Evolutionary conservation across 768 basidiomycete genomes (phyloP).

Genomic region (Leccinum variicolor): DNA sequence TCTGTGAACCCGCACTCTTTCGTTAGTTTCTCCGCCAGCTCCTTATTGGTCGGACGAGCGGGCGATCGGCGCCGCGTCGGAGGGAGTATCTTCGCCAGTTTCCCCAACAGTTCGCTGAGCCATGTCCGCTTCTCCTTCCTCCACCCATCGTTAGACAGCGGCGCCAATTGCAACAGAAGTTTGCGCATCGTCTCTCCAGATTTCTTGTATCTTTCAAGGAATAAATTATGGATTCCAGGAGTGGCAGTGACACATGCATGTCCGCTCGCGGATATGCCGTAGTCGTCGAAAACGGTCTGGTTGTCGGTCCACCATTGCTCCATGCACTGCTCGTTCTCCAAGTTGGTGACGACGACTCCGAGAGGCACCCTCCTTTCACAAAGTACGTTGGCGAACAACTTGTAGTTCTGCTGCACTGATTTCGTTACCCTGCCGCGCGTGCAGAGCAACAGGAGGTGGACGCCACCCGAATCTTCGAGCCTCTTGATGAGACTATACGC

Average conservation of each 20-base stretch:
- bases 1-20: conserved; percentile 17
- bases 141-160: conserved; percentile 9
- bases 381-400: conserved; percentile 36
- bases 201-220: conserved; percentile 28
- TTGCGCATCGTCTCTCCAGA: conserved; percentile 25
- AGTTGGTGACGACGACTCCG: conserved; percentile 36
- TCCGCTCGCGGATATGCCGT: conserved; percentile 29
- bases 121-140: conserved; percentile 14
- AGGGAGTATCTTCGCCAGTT: conserved; percentile 18
- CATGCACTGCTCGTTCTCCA: conserved; percentile 36
- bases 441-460: conserved; percentile 39
- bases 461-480: conserved; percentile 31
- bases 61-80: background rate
- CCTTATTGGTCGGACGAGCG: conserved; percentile 1
- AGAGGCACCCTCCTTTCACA: conserved; percentile 37
- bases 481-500: conserved; percentile 32
- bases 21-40: conserved; percentile 11
- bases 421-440: conserved; percentile 38
- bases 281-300: conserved; percentile 25
- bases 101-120: conserved; percentile 19
- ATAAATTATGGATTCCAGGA: conserved; percentile 20
- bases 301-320: conserved; percentile 40
- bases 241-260: conserved; percentile 41
- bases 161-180: conserved; percentile 12
- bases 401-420: conserved; percentile 36